A percentile compares a stretch with the other conserved stretches of the same genome.
phyloP scores from a whole-genome alignment of 192 early-diverging fungal species.

The Globomyces pollinis-pini region DNA sequence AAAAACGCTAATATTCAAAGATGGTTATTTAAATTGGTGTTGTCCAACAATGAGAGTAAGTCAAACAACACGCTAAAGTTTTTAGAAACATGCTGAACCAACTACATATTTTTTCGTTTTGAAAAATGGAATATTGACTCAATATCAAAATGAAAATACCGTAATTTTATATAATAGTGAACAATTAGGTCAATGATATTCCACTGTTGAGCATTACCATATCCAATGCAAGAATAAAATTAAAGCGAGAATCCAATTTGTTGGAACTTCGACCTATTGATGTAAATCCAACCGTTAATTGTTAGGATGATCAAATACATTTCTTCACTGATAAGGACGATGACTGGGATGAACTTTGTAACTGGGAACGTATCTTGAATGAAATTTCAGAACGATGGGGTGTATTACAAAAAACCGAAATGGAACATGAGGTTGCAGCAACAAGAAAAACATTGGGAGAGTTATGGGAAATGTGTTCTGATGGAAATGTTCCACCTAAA shows the following conservation, averaged over 20 bases:
- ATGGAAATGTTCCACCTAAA: neutral
- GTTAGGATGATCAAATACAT: neutral
- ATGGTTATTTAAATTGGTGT: neutral
- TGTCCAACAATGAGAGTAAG: neutral
- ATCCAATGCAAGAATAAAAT: neutral
- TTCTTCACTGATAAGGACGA: neutral
- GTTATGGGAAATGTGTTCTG: conserved; percentile 5
- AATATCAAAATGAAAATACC: neutral
- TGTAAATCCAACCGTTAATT: too few relatives aligned
- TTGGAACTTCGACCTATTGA: neutral
- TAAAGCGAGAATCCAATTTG: neutral
- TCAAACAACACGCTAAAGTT: neutral
- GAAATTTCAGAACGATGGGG: conserved; percentile 3
- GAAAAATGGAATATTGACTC: neutral
- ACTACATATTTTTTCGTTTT: neutral
- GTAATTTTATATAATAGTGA: too few relatives aligned
- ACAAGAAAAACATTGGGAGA: neutral
- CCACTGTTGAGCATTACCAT: neutral
- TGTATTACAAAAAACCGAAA: neutral
- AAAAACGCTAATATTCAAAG: neutral
- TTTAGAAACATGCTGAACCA: neutral
- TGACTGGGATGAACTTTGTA: neutral
- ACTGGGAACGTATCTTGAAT: neutral
- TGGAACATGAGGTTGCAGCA: conserved; percentile 5
- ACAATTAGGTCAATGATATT: neutral